Evolutionary conservation across 2,329 filamentous ascomycete genomes (phyloP), one percentile per base, ranked within the genome.

Genomic region (Nigrograna mackinnonii): DNA sequence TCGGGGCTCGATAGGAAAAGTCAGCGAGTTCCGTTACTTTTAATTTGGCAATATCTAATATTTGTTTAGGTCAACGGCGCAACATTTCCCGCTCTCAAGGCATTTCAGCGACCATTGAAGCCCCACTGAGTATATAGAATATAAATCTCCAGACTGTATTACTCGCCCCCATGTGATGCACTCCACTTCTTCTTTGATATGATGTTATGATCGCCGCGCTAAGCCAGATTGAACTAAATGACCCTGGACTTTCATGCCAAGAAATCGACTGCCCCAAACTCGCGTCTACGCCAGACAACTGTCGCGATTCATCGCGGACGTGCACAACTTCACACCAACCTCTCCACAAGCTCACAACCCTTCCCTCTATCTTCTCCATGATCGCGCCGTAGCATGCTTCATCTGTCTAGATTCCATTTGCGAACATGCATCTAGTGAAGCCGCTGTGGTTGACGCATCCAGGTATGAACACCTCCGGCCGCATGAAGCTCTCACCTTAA

Each of bases 381-480:
- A 49, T 60, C 47, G 51, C 54, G 39, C 48, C 46, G 45, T 55
- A 57, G 60, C 52, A 60, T 56, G 57, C 55, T 50, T 12, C 16
- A 6, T 2, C 12, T 9, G 13, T 22, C 22, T 37, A 33, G 22
- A 37, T 45, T 39, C 39, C 43, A 30, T 43, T 54, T 53, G 55
- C 60, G 55, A 67, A 50, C 50, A 77, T 77, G 74, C 73, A 74
- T 64, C 68, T 96, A 73, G 89, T 95, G 71, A 96, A 95, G 82
- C 92, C 92, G 57, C 84, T 88, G 67, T 97, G 92, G 91, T 84
- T 97, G 62, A 92, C 88, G 68, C 92, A 96, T 76, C 91, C 89
- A 73, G 91, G 86, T 88, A 75, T 51, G 74, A 69, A 44, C 54
- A 55, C 48, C 48, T 43, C 40, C 17, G 43, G 30, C 22, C 44